Base-by-base conservation (phyloP, 129 eudicot species). In the Chrysanthemum makinoi region DNA sequence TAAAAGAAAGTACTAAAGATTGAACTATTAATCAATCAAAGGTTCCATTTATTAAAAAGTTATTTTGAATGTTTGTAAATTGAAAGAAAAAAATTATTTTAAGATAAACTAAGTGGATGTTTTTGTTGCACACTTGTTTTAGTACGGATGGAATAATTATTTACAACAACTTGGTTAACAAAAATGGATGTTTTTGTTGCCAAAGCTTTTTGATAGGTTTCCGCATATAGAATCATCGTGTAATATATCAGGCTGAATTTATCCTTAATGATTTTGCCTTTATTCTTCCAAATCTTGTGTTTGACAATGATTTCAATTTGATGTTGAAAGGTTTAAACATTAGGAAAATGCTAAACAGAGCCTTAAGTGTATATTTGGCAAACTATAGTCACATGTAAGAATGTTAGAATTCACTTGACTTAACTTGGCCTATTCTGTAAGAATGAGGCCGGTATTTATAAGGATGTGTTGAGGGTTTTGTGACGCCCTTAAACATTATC, bases 181-280 rank as follows among this genome's bases (percentile, higher is more conserved):
- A 52, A 3, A 52, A 1, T 52, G 57, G 19, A 52, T 12, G 17
- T 14, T 52, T 50, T 15, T 30, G 16, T 30, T 39, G 7, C 24
- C 49, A 39, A 16, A 35, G 28, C 68, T 39, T 62, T 63, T 30
- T 9, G 2, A 17, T 53, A 53, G 30, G 47, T 69, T 69, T 33
- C 52, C 52, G 11, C 33, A 53, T 33, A 28, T 54, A 43, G 64
- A 69, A 30, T 54, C 57, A 6, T 15, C 57, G 19, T 33, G 35
- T 17, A 4, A 10, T 5, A 43, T 14, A 10, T 33, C 17, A 52
- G 44, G 49, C 19, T 53, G 63, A n/a, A 53, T 17, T 19, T 30
- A 68, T 49, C 72, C 10, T 65, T 68, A 50, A 68, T 50, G 48
- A 68, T 68, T 66, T 66, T 12, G 44, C 26, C 72, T 68, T 68